Percentiles rank a stretch among this genome's conserved stretches.
These are phyloP conservation scores for Globisporangium irregulare DNA, from an alignment of 352 stramenopile species.

Conservation along the genomic window DNA sequence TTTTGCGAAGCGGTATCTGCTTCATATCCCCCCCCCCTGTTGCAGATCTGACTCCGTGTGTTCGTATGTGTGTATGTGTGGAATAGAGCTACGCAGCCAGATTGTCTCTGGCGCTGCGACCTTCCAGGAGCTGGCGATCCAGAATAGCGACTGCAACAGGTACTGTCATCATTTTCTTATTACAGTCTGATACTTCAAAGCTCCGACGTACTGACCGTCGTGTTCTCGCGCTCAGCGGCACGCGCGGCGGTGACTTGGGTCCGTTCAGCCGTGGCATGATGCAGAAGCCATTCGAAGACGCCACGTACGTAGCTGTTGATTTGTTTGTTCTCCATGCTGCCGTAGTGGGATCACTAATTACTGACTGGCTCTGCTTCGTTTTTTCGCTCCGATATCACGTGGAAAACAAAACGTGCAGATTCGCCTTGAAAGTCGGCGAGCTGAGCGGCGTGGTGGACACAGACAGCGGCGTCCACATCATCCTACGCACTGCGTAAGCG, in stretches of 20 bases:
- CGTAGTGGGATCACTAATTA: neutral
- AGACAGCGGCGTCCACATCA: slow-evolving; percentile 96
- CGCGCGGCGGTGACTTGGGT: slow-evolving; percentile 89
- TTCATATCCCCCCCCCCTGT: neutral
- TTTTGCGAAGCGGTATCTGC: neutral
- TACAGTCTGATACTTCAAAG: neutral
- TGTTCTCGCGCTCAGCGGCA: slow-evolving; percentile 33
- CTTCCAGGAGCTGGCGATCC: slow-evolving; percentile 74
- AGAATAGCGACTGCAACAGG: slow-evolving; percentile 86
- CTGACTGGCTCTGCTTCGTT: neutral
- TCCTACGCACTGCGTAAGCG: slow-evolving; percentile 87
- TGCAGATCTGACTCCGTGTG: neutral
- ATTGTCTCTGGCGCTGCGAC: slow-evolving; percentile 78
- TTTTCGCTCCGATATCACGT: neutral
- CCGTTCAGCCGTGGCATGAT: slow-evolving; percentile 87
- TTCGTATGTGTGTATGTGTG: neutral
- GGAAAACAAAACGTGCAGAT: slow-evolving; percentile 34
- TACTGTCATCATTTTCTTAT: slow-evolving; percentile 1
- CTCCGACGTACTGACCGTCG: neutral
- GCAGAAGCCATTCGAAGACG: slow-evolving; percentile 92
- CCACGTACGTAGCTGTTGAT: slow-evolving; percentile 33
- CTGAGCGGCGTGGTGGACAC: slow-evolving; percentile 94
- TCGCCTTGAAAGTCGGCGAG: slow-evolving; percentile 90
- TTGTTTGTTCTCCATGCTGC: neutral
- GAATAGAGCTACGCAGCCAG: slow-evolving; percentile 62